Base-by-base conservation (phyloP, 495 filamentous ascomycete species). In the Podospora conica region DNA sequence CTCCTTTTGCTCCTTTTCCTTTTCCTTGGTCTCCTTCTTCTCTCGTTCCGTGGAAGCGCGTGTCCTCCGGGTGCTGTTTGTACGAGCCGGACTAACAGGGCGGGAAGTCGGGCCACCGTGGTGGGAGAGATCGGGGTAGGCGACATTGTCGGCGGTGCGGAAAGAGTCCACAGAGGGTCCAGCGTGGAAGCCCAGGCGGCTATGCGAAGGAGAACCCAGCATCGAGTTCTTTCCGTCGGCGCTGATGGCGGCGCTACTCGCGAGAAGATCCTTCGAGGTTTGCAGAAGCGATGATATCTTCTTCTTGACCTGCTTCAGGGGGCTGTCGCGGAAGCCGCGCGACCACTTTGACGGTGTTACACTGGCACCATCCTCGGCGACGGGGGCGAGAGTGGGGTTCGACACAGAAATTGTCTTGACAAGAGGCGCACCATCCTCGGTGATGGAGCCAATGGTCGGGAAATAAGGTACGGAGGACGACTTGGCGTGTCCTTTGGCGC, bases 271-370 rank as follows among this genome's bases (percentile, higher is more conserved):
- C 72, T 90, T 92, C 15, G 92, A 92, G 40, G 89, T 90, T 74
- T 91, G 91, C 67, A 97, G 81, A 61, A 96, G 91, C 9, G 92
- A 95, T 53, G 92, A 92, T 33, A 97, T 78, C 73, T 90, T 92
- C 68, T 87, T 89, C 78, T 96, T 97, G 20, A 93, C 92, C 58
- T 92, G 90, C 73, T 91, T 96, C 27, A 96, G 75, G 7, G 92
- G 91, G 56, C 89, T 93, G 65, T 93, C 91, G 60, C 82, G 79
- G 69, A 88, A 84, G 64, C 83, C 84, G 64, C 85, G 85, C 9
- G 83, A 80, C 18, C 91, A 91, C 55, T 89, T 90, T 23, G 82
- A 80, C 5, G 91, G 89, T 10, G 89, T 91, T 8, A 87, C 87
- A 25, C 87, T 82, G 29, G 76, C 71, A 11, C 79, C 80, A 20